Evolutionary conservation across 345 rosid species (phyloP).

Genomic region (Limnanthes douglasii): DNA sequence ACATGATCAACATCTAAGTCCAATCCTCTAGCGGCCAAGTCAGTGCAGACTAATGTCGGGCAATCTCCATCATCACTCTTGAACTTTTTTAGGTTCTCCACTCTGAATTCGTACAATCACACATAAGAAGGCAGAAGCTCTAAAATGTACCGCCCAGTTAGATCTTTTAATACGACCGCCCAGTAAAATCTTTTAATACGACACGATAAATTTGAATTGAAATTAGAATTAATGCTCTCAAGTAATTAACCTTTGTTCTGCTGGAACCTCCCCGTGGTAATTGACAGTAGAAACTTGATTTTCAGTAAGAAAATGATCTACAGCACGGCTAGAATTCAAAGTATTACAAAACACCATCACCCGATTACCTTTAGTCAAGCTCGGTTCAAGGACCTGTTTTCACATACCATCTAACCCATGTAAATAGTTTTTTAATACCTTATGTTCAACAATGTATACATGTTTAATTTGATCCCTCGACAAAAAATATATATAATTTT

Average conservation of each 20-base stretch:
- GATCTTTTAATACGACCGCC: too few species aligned
- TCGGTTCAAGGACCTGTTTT: constrained; percentile 87
- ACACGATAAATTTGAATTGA: too few species aligned
- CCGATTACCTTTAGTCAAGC: constrained; percentile 84
- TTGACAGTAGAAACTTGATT: constrained; percentile 74
- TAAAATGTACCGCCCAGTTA: too few species aligned
- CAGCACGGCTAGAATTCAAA: constrained; percentile 84
- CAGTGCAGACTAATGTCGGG: constrained; percentile 91
- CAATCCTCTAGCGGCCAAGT: constrained; percentile 91
- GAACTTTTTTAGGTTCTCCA: constrained; percentile 76
- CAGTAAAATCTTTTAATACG: too few species aligned
- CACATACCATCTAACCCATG: constrained; percentile 8
- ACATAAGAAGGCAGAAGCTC: too few species aligned
- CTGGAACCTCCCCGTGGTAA: constrained; percentile 95
- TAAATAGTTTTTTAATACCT: constrained; percentile 4
- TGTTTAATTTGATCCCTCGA: too few species aligned
- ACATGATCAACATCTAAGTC: constrained; percentile 90
- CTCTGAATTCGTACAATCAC: constrained; percentile 27
- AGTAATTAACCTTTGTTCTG: constrained; percentile 84
- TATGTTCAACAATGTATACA: background rate
- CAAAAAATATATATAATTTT: too few species aligned
- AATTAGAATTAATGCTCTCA: too few species aligned
- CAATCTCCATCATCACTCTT: constrained; percentile 80
- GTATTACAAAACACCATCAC: constrained; percentile 96
- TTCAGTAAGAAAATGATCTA: constrained; percentile 78